Evolutionary conservation across 148 eudicot genomes (phyloP).

Genomic region (Arbutus unedo): DNA sequence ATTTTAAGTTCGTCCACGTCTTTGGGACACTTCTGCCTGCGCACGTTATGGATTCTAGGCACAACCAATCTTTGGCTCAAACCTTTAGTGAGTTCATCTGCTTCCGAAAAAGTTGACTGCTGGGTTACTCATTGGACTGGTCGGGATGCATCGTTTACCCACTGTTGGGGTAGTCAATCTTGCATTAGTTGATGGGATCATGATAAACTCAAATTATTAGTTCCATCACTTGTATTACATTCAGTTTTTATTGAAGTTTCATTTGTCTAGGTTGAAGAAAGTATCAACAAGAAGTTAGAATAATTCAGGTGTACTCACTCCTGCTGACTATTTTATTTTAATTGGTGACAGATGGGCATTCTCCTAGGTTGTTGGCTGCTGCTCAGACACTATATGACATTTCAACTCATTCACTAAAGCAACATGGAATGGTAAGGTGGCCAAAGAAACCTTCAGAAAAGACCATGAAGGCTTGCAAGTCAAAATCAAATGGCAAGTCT

Average conservation of each 20-base stretch:
- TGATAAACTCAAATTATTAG: neutral
- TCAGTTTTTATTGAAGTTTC: neutral
- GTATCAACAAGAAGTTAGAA: neutral
- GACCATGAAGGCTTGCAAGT: constrained; percentile 67
- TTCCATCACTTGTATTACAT: neutral
- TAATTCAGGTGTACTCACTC: neutral
- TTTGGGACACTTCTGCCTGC: neutral
- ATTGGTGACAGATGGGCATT: constrained; percentile 44
- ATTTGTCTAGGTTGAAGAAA: neutral
- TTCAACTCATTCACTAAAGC: constrained; percentile 35
- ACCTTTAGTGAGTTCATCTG: neutral
- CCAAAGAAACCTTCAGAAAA: constrained; percentile 61
- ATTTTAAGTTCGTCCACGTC: neutral
- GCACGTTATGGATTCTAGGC: neutral
- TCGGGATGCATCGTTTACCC: neutral
- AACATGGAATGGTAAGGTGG: constrained; percentile 40
- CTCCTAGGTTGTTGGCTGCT: constrained; percentile 58
- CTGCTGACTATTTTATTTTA: constrained; percentile 14
- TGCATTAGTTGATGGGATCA: neutral
- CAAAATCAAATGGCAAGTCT: constrained; percentile 40
- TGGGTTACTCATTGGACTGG: neutral
- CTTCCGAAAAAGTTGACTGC: neutral
- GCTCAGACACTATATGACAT: constrained; percentile 73
- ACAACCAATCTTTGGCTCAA: neutral
- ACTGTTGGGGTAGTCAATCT: neutral